Percentiles rank a stretch among this genome's conserved stretches.
Conservation (phyloP, 192 early-diverging fungal genomes). For the Linnemannia zychae region DNA sequence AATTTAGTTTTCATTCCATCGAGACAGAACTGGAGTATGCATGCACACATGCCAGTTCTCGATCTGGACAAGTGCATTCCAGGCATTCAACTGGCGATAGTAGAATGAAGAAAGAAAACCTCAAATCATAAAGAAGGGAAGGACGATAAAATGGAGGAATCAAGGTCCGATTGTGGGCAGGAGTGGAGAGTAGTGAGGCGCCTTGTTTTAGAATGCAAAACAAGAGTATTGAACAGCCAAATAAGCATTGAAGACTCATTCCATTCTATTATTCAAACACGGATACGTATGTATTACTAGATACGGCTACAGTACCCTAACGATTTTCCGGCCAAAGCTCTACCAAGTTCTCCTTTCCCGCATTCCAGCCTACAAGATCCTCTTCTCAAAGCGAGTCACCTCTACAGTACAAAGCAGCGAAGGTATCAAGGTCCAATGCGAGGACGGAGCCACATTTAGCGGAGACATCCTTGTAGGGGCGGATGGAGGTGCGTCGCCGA, state of each 20-base stretch:
- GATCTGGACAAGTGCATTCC: too few species aligned
- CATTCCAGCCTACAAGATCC: constrained; percentile 46
- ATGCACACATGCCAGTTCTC: too few species aligned
- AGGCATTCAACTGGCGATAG: too few species aligned
- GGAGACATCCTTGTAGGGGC: constrained; percentile 43
- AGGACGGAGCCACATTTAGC: constrained; percentile 37
- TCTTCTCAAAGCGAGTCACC: constrained; percentile 35
- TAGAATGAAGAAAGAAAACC: too few species aligned
- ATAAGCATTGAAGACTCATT: too few species aligned
- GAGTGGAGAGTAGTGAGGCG: too few species aligned
- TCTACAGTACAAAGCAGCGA: constrained; percentile 30
- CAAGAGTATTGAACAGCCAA: background rate
- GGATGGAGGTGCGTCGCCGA: constrained; percentile 38
- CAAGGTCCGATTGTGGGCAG: too few species aligned
- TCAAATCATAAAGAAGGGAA: too few species aligned
- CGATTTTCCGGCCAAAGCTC: constrained; percentile 42
- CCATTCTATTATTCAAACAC: too few species aligned
- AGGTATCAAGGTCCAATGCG: constrained; percentile 44
- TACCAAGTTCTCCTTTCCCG: constrained; percentile 39
- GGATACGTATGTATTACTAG: constrained; percentile 13
- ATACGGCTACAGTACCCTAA: constrained; percentile 40
- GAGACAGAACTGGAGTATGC: too few species aligned
- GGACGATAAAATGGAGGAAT: too few species aligned
- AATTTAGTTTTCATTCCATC: too few species aligned
- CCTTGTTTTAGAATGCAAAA: background rate